Evolutionary conservation across 352 stramenopile genomes (phyloP).

Genomic region (Pythium diclinum): DNA sequence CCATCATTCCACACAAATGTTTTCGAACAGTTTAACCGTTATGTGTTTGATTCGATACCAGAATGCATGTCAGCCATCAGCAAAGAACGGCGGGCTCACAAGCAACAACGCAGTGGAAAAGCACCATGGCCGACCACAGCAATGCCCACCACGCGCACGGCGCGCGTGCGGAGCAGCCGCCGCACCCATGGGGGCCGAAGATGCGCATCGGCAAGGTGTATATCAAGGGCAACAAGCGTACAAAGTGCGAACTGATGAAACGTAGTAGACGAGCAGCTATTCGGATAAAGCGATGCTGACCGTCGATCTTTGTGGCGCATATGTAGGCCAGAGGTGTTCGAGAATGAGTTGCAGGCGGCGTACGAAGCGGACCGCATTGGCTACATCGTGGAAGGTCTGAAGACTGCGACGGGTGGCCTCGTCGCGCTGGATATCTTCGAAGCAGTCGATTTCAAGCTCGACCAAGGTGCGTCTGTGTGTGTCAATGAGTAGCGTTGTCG

Average conservation of each 20-base stretch:
- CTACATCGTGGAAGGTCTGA: constrained; percentile 53
- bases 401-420: constrained; percentile 62
- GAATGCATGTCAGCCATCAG: constrained; percentile 25
- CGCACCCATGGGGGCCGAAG: constrained; percentile 68
- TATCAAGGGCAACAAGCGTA: constrained; percentile 86
- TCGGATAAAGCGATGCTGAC: neutral
- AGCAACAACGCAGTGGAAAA: neutral
- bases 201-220: constrained; percentile 86
- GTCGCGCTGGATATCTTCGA: constrained; percentile 84
- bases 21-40: constrained; percentile 9
- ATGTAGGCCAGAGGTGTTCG: constrained; percentile 73
- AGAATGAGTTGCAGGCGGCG: constrained; percentile 78
- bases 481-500: neutral
- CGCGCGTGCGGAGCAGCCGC: constrained; percentile 26
- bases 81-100: constrained; percentile 15
- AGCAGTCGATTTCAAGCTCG: constrained; percentile 75
- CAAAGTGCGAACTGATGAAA: constrained; percentile 45
- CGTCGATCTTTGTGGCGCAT: neutral
- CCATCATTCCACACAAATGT: neutral
- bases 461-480: constrained; percentile 41
- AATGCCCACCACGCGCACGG: neutral
- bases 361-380: constrained; percentile 70
- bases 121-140: constrained; percentile 18
- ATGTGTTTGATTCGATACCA: constrained; percentile 7
- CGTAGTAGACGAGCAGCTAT: neutral